phyloP scores from a whole-genome alignment of 2,329 filamentous ascomycete genomes.

The Trichophyton equinum region DNA sequence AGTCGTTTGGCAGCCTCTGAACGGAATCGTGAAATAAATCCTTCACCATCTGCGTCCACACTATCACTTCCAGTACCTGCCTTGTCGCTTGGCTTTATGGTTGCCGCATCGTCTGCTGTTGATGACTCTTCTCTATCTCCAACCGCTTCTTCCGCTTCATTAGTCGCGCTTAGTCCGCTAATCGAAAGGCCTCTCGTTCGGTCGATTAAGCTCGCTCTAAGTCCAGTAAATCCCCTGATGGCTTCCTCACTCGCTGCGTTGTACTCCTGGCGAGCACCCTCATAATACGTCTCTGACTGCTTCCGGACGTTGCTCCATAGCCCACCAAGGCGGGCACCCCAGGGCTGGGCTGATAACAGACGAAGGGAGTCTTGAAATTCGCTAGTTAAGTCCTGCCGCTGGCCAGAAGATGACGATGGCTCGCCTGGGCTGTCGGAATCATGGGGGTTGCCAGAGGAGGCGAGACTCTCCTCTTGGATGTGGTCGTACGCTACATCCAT shows the following conservation, averaged over 20 bases:
- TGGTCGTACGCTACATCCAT: slow-evolving; percentile 99
- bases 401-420: slow-evolving; percentile 25
- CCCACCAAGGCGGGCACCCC: slow-evolving; percentile 78
- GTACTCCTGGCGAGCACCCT: slow-evolving; percentile 72
- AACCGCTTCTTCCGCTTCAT: slow-evolving; percentile 14
- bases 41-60: slow-evolving; percentile 35
- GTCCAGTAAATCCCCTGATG: slow-evolving; percentile 61
- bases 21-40: slow-evolving; percentile 64
- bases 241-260: slow-evolving; percentile 68
- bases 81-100: slow-evolving; percentile 14
- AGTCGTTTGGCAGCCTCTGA: slow-evolving; percentile 68
- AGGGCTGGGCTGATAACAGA: slow-evolving; percentile 79
- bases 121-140: slow-evolving; percentile 20
- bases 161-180: slow-evolving; percentile 26
- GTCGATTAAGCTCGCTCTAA: slow-evolving; percentile 55
- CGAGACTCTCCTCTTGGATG: slow-evolving; percentile 69
- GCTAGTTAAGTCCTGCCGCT: slow-evolving; percentile 51
- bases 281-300: slow-evolving; percentile 81
- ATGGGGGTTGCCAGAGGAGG: slow-evolving; percentile 32
- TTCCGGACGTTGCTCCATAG: slow-evolving; percentile 88
- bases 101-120: slow-evolving; percentile 10
- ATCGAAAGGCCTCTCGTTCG: slow-evolving; percentile 64
- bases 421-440: slow-evolving; percentile 35
- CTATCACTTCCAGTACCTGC: slow-evolving; percentile 20
- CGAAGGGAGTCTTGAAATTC: slow-evolving; percentile 94